Conservation (phyloP, 257 asterid genomes). For the Plantago elongata region DNA sequence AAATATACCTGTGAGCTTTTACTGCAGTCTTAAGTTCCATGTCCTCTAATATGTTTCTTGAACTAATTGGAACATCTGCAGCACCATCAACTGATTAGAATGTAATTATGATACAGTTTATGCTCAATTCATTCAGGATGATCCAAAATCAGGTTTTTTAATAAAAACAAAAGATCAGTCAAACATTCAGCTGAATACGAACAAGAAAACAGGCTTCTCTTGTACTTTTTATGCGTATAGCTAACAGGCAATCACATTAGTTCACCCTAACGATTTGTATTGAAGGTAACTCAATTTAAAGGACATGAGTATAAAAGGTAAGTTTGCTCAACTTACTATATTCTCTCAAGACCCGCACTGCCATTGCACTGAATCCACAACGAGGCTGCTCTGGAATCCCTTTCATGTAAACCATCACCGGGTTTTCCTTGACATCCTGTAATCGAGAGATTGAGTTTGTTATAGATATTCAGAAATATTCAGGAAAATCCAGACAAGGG, state of each 20-base stretch:
- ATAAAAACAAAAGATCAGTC: not conserved
- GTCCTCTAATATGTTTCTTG: slow-evolving; percentile 87
- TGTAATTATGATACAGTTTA: slow-evolving; percentile 11
- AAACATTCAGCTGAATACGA: too few species aligned
- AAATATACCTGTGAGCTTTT: slow-evolving; percentile 64
- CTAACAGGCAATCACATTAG: too few species aligned
- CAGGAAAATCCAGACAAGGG: slow-evolving; percentile 11
- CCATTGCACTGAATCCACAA: slow-evolving; percentile 93
- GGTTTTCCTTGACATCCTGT: slow-evolving; percentile 89
- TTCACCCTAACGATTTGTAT: too few species aligned
- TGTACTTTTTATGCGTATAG: too few species aligned
- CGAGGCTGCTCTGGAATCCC: slow-evolving; percentile 86
- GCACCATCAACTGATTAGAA: slow-evolving; percentile 20
- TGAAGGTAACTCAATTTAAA: not conserved
- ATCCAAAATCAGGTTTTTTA: slow-evolving; percentile 4
- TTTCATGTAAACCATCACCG: slow-evolving; percentile 97
- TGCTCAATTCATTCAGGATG: not conserved
- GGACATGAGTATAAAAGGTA: not conserved
- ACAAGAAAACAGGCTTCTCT: too few species aligned
- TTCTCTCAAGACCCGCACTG: slow-evolving; percentile 78
- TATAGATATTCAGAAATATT: slow-evolving; percentile 7
- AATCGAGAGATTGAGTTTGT: slow-evolving; percentile 23
- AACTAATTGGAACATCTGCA: slow-evolving; percentile 67
- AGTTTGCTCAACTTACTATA: slow-evolving; percentile 51
- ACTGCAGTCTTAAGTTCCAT: slow-evolving; percentile 81